phyloP scores from a whole-genome alignment of 2,329 filamentous ascomycete species.

The Colletotrichum lentis region DNA sequence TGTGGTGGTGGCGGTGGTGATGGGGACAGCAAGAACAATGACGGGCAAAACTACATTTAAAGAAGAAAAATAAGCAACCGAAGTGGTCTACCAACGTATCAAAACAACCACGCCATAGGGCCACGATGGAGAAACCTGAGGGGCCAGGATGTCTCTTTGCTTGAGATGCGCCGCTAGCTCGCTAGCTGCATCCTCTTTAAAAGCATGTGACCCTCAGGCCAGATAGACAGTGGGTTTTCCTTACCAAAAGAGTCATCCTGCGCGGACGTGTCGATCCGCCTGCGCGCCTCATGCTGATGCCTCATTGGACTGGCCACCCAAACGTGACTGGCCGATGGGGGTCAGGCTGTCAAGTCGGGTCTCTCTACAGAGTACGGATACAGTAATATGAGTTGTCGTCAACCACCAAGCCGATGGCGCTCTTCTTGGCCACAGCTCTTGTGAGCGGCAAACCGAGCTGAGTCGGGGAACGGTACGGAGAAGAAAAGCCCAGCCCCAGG shows the following conservation, averaged over 20 bases:
- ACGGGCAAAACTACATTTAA: too few relatives aligned
- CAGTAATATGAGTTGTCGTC: slow-evolving; percentile 13
- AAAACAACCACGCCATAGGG: slow-evolving; percentile 34
- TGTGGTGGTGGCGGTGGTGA: background rate
- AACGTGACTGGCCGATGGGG: background rate
- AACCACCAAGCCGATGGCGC: slow-evolving; percentile 7
- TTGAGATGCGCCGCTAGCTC: slow-evolving; percentile 32
- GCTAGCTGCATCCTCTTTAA: slow-evolving; percentile 37
- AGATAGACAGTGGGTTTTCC: background rate
- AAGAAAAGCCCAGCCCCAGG: background rate
- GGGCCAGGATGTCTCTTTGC: slow-evolving; percentile 5
- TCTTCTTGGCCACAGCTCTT: background rate
- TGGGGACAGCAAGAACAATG: background rate
- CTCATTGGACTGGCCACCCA: slow-evolving; percentile 19
- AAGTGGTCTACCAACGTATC: slow-evolving; percentile 26
- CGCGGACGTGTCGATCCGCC: slow-evolving; percentile 30
- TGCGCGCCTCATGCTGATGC: slow-evolving; percentile 27
- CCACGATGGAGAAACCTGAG: slow-evolving; percentile 32
- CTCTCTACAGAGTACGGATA: too few relatives aligned
- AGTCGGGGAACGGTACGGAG: background rate
- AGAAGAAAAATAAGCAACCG: slow-evolving; percentile 21
- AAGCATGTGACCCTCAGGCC: slow-evolving; percentile 37
- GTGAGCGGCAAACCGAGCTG: background rate
- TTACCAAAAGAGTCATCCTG: slow-evolving; percentile 19
- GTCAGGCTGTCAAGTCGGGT: background rate